Evolutionary conservation across 1,284 basidiomycete species (phyloP).

Genomic region (Agroathelia rolfsii): DNA sequence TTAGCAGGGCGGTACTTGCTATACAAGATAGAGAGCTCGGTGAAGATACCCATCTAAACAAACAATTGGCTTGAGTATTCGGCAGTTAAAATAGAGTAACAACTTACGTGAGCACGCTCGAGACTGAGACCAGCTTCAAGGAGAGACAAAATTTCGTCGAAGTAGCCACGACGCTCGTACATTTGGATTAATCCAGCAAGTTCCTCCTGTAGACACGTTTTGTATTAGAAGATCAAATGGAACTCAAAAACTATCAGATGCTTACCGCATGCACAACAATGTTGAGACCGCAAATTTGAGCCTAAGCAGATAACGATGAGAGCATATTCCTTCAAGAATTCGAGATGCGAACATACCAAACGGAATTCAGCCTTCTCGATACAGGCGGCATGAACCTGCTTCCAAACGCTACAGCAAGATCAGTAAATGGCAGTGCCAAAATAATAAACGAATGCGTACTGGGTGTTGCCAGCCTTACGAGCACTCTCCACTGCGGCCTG

Average conservation of each 20-base stretch:
- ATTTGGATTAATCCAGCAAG: slow-evolving; percentile 72
- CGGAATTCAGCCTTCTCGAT: slow-evolving; percentile 97
- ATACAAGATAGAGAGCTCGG: slow-evolving; percentile 89
- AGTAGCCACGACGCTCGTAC: slow-evolving; percentile 90
- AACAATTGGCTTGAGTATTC: slow-evolving; percentile 6
- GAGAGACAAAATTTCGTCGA: slow-evolving; percentile 87
- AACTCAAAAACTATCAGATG: slow-evolving; percentile 13
- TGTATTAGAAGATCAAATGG: slow-evolving; percentile 1
- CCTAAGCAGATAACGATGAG: slow-evolving; percentile 36
- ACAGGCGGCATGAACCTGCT: slow-evolving; percentile 98
- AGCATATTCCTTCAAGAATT: background rate
- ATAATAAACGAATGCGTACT: slow-evolving; percentile 45
- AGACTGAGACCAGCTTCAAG: slow-evolving; percentile 92
- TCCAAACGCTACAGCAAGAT: slow-evolving; percentile 76
- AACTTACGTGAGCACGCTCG: slow-evolving; percentile 85
- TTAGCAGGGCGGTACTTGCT: slow-evolving; percentile 96
- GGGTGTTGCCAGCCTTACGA: slow-evolving; percentile 97
- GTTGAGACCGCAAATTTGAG: slow-evolving; percentile 97
- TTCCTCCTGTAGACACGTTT: slow-evolving; percentile 58
- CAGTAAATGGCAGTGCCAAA: slow-evolving; percentile 7
- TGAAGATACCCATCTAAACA: slow-evolving; percentile 78
- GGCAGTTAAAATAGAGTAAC: slow-evolving; percentile 7
- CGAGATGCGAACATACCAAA: slow-evolving; percentile 36
- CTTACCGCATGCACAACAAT: slow-evolving; percentile 84
- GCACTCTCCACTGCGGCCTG: slow-evolving; percentile 98